A percentile compares a stretch with the other conserved stretches of the same genome.
These are phyloP conservation scores for Sanghuangporus baumii DNA, from an alignment of 1,284 basidiomycete species.

Conservation along the genomic window DNA sequence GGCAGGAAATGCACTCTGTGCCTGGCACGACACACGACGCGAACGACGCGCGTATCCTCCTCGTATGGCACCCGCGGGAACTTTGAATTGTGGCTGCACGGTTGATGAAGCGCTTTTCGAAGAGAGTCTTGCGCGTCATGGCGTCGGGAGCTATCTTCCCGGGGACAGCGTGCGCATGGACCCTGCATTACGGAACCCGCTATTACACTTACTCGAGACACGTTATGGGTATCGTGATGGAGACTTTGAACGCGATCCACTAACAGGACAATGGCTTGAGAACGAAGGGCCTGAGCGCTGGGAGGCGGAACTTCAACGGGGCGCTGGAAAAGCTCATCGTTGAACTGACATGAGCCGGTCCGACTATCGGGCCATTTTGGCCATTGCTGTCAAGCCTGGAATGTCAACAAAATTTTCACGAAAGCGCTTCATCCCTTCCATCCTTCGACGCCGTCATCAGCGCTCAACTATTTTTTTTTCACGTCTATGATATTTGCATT, in stretches of 20 bases:
- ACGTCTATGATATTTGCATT: neutral
- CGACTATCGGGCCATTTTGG: neutral
- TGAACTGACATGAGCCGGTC: neutral
- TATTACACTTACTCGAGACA: conserved; percentile 60
- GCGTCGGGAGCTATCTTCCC: conserved; percentile 73
- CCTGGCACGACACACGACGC: conserved; percentile 81
- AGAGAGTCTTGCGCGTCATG: conserved; percentile 70
- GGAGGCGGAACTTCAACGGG: conserved; percentile 38
- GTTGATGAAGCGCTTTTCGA: conserved; percentile 79
- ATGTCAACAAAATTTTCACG: neutral
- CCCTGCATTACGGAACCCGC: conserved; percentile 71
- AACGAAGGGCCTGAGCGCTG: conserved; percentile 57
- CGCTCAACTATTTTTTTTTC: neutral
- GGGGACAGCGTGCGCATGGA: conserved; percentile 84
- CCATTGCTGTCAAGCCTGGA: neutral
- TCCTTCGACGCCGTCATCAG: neutral
- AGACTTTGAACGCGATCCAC: conserved; percentile 67
- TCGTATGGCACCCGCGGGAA: conserved; percentile 70
- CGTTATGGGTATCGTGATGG: conserved; percentile 78
- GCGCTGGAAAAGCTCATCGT: conserved; percentile 2
- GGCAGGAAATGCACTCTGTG: conserved; percentile 78
- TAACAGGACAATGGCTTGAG: conserved; percentile 56
- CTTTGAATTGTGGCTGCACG: conserved; percentile 78
- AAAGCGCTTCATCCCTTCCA: neutral
- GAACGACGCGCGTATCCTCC: conserved; percentile 72